These are phyloP conservation scores for Ettlia oleoabundans DNA, from an alignment of 139 green algal species.

Conservation along the genomic window DNA sequence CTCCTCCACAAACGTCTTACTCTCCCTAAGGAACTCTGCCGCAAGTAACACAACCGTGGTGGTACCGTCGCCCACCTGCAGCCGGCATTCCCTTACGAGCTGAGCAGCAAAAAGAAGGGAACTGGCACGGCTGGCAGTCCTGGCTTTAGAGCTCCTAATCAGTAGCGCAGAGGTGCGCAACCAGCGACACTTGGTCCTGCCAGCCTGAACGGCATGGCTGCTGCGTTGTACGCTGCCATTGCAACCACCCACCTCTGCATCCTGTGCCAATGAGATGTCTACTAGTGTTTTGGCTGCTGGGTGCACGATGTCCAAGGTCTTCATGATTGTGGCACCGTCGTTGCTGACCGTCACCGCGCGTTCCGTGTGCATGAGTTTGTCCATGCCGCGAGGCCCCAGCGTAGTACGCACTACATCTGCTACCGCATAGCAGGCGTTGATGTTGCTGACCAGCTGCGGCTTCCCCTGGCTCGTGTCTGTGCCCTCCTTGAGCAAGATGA, in stretches of 20 bases:
- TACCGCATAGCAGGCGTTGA: constrained; percentile 97
- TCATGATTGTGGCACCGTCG: constrained; percentile 93
- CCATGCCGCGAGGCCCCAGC: constrained; percentile 96
- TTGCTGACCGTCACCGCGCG: constrained; percentile 18
- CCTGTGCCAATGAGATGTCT: constrained; percentile 89
- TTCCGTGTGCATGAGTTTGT: constrained; percentile 96
- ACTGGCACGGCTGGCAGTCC: no score
- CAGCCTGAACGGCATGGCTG: no score
- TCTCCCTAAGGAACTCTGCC: constrained; percentile 93
- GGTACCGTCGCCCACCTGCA: constrained; percentile 96
- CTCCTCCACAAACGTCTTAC: constrained; percentile 97
- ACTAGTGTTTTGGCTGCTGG: constrained; percentile 96
- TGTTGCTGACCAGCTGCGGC: constrained; percentile 98
- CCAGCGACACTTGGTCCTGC: no score
- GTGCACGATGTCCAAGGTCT: constrained; percentile 98
- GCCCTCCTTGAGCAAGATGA: constrained; percentile 98
- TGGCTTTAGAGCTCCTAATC: no score
- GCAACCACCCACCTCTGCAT: constrained; percentile 94
- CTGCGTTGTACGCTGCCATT: no score
- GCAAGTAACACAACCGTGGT: constrained; percentile 98
- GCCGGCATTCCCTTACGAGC: neutral
- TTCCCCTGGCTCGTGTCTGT: constrained; percentile 98
- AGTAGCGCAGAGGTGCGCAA: no score
- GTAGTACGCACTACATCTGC: constrained; percentile 95
- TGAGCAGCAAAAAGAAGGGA: no score